Conservation (phyloP, 2,329 filamentous ascomycete species). For the Penicillium sp. region DNA sequence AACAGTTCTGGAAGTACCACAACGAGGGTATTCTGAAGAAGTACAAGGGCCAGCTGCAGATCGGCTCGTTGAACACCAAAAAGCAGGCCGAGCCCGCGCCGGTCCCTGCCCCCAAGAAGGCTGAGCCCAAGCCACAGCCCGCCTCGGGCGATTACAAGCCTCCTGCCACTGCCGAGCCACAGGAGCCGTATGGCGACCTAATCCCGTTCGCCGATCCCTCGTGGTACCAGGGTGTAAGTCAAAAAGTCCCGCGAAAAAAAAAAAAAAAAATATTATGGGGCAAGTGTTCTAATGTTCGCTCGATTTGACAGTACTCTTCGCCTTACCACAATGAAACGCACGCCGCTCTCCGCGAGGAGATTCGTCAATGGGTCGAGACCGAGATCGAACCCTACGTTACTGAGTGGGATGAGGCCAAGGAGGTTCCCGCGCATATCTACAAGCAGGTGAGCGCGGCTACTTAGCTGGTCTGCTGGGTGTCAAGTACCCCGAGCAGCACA, state of each 20-base stretch:
- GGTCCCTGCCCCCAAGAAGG: conserved; percentile 42
- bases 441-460: conserved; percentile 89
- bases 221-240: conserved; percentile 87
- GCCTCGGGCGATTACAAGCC: conserved; percentile 42
- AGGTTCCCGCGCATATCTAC: conserved; percentile 83
- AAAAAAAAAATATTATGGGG: neutral
- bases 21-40: conserved; percentile 59
- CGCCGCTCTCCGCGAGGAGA: conserved; percentile 80
- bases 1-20: conserved; percentile 64
- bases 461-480: conserved; percentile 83
- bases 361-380: conserved; percentile 84
- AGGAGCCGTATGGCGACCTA: conserved; percentile 79
- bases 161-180: conserved; percentile 60
- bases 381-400: conserved; percentile 86
- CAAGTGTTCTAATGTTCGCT: neutral
- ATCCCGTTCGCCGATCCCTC: conserved; percentile 87
- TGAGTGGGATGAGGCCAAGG: conserved; percentile 95
- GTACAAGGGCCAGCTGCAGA: conserved; percentile 55
- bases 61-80: conserved; percentile 80
- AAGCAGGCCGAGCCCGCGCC: conserved; percentile 49
- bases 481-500: conserved; percentile 68
- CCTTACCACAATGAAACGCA: conserved; percentile 96
- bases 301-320: conserved; percentile 70
- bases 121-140: conserved; percentile 52
- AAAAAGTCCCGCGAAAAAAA: neutral